Base-by-base conservation (phyloP, 345 rosid species). In the Euclidium syriacum region DNA sequence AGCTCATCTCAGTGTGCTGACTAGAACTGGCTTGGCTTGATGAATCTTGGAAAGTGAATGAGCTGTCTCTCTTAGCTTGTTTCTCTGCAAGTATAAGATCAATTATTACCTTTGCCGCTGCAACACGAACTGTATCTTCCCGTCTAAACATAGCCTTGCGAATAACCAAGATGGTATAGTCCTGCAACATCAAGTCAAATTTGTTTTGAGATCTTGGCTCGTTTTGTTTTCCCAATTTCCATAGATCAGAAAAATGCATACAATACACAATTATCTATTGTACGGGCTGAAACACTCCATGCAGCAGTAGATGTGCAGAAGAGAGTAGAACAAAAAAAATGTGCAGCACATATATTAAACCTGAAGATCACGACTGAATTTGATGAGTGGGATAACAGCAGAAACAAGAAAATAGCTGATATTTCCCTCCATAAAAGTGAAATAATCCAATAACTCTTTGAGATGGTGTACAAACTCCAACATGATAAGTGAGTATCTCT, bases 11-110 rank as follows among this genome's bases (percentile, higher is more conserved):
- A 65, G 82, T 76, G 54, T 85, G 91, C 77, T 90, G 97, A 75
- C 97, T 90, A 80, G 83, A 61, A 67, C 97, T 84, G 64, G 97
- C 87, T 81, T 90, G 91, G 81, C 97, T 90, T 68, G 88, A 80
- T 23, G 97, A 83, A 68, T 90, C 95, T 79, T 83, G 88, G 68
- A 78, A 70, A 65, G 79, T 68, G 74, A 84, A 68, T 27, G 58
- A 68, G 62, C 76, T 64, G 62, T 74, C 76, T 62, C 44, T 71
- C 67, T 71, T 80, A 65, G 83, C 68, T 62, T 83, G 80, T 70
- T 85, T 84, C 66, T 90, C 95, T 35, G 81, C 81, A 68, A 86
- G 68, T 68, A 86, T 79, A 58, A 86, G 85, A 70, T 80, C 79
- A 52, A 74, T 55, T 57, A 83, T 68, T 34, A 84, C 78, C 64